Conservation (phyloP, 306 rosid genomes). For the Senna siamea region DNA sequence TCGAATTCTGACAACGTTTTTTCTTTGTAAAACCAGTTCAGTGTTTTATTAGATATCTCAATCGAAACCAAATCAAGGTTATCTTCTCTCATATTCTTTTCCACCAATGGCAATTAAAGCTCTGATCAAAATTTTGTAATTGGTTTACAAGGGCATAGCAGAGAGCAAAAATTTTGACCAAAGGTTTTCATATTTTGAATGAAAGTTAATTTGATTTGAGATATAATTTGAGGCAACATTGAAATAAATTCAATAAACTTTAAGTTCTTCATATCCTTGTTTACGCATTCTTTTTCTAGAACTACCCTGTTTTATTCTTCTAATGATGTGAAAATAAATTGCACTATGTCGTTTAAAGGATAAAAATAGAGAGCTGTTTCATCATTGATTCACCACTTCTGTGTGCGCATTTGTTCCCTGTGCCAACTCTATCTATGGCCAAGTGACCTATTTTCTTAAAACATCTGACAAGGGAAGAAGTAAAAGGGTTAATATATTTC, state of each 20-base stretch:
- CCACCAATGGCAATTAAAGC: neutral
- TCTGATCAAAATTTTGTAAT: neutral
- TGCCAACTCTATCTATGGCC: no score
- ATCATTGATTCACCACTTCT: no score
- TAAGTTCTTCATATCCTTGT: no score
- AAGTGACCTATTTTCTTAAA: no score
- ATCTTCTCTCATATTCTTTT: neutral
- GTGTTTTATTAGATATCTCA: neutral
- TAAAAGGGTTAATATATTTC: no score
- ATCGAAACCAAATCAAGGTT: neutral
- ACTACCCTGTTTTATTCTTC: no score
- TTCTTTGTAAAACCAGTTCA: neutral
- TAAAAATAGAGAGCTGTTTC: no score
- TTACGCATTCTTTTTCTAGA: no score
- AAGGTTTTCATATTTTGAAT: neutral
- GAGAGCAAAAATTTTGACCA: neutral
- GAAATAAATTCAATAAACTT: slow-evolving; percentile 25
- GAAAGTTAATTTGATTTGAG: neutral
- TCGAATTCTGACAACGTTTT: neutral
- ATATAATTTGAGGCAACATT: slow-evolving; percentile 23
- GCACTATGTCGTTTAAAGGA: no score
- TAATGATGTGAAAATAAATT: no score
- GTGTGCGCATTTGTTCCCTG: no score
- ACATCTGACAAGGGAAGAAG: no score
- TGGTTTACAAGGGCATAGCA: slow-evolving; percentile 7